phyloP scores from a whole-genome alignment of 1,284 basidiomycete genomes.

The Ceratobasidium sp. region DNA sequence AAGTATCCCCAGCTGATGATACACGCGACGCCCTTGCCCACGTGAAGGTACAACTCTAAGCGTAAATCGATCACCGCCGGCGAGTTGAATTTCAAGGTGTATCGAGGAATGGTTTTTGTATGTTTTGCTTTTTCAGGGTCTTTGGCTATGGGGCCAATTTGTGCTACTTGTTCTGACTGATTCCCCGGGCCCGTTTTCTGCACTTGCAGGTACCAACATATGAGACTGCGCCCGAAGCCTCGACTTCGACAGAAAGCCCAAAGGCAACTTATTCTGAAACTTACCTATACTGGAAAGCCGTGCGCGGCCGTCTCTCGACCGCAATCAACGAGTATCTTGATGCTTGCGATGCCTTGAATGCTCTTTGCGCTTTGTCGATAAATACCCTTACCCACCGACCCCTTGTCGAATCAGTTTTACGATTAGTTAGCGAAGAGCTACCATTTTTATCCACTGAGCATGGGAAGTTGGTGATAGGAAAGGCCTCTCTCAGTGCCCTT shows the following conservation, averaged over 20 bases:
- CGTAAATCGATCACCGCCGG: no score
- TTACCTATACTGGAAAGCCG: background rate
- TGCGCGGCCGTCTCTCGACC: background rate
- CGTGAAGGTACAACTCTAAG: no score
- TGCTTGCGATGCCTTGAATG: conserved; percentile 3
- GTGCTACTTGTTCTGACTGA: no score
- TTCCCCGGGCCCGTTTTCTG: no score
- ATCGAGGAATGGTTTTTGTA: no score
- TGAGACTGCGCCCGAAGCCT: background rate
- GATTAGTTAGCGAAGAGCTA: background rate
- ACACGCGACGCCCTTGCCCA: no score
- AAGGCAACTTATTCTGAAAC: background rate
- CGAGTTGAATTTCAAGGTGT: no score
- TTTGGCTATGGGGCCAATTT: no score
- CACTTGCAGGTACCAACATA: no score
- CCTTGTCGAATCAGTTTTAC: background rate
- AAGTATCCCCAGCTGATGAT: no score
- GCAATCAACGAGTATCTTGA: conserved; percentile 7
- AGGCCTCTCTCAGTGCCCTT: background rate
- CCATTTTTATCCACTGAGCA: background rate
- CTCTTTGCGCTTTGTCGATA: background rate
- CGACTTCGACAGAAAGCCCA: background rate
- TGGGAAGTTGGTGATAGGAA: background rate
- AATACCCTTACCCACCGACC: background rate
- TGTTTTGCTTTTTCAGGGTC: no score